These are phyloP conservation scores for Chrysosporium queenslandicum DNA, from an alignment of 2,329 filamentous ascomycete species.

Conservation along the genomic window DNA sequence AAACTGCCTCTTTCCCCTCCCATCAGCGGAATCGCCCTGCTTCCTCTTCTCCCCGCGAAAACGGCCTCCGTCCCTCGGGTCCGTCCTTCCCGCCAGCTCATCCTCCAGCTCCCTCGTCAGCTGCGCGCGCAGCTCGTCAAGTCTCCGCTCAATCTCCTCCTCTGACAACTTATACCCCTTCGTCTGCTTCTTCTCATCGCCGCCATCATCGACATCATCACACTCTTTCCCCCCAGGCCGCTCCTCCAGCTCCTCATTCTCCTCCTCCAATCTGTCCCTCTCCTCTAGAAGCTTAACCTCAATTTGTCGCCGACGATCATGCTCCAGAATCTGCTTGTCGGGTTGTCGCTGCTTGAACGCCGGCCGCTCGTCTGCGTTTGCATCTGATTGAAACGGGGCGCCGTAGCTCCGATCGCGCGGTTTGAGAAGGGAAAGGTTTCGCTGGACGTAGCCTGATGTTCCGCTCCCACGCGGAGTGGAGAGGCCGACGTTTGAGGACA, in stretches of 20 bases:
- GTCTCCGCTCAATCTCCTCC: conserved; percentile 76
- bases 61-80: conserved; percentile 8
- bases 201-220: background rate
- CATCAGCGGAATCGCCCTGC: conserved; percentile 19
- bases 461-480: conserved; percentile 88
- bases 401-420: conserved; percentile 61
- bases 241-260: conserved; percentile 58
- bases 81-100: conserved; percentile 27
- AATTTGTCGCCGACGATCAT: conserved; percentile 81
- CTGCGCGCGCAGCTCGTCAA: conserved; percentile 55
- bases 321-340: conserved; percentile 85
- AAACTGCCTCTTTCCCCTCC: conserved; percentile 43
- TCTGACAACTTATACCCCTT: conserved; percentile 47
- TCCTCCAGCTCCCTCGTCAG: conserved; percentile 49
- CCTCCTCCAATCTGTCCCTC: conserved; percentile 82
- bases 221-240: conserved; percentile 55
- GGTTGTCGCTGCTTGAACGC: conserved; percentile 70
- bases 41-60: conserved; percentile 12
- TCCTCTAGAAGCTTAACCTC: conserved; percentile 91
- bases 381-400: conserved; percentile 20
- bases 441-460: conserved; percentile 94
- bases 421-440: conserved; percentile 79
- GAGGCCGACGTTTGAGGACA: conserved; percentile 97
- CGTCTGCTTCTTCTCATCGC: conserved; percentile 18
- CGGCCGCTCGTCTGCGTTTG: conserved; percentile 49